phyloP scores from a whole-genome alignment of 2,329 filamentous ascomycete species.

The Alternaria consortialis region DNA sequence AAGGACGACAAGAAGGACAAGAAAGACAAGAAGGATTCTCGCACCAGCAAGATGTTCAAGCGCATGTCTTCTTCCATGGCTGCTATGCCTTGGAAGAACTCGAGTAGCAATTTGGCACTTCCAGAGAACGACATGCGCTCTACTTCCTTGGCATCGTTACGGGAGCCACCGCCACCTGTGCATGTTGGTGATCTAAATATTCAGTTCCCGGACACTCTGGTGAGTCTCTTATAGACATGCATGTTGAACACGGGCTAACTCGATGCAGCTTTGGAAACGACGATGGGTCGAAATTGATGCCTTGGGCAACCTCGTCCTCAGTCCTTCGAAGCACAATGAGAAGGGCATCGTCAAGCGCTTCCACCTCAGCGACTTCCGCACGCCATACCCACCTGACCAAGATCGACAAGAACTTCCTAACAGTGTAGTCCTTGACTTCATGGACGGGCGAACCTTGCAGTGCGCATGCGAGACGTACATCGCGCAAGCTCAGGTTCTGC shows the following conservation, averaged over 20 bases:
- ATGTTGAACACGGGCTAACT: constrained; percentile 10
- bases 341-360: constrained; percentile 78
- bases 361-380: constrained; percentile 83
- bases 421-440: constrained; percentile 73
- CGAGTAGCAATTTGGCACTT: constrained; percentile 50
- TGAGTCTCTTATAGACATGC: constrained; percentile 39
- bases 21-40: constrained; percentile 64
- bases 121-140: constrained; percentile 50
- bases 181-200: constrained; percentile 92
- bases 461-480: constrained; percentile 59
- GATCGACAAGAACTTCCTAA: constrained; percentile 93
- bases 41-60: constrained; percentile 70
- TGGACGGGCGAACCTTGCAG: constrained; percentile 69
- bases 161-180: constrained; percentile 64
- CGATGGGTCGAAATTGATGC: constrained; percentile 86
- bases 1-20: constrained; percentile 57
- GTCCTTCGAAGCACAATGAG: constrained; percentile 70
- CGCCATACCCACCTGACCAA: constrained; percentile 83
- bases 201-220: constrained; percentile 92
- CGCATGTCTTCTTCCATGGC: constrained; percentile 71
- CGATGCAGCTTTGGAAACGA: constrained; percentile 81
- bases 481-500: constrained; percentile 48
- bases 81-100: constrained; percentile 61
- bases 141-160: constrained; percentile 39
- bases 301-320: constrained; percentile 83